Evolutionary conservation across 805 yeast species (phyloP), one percentile per base, ranked within the genome.

Genomic region (Ogataea glucozyma): DNA sequence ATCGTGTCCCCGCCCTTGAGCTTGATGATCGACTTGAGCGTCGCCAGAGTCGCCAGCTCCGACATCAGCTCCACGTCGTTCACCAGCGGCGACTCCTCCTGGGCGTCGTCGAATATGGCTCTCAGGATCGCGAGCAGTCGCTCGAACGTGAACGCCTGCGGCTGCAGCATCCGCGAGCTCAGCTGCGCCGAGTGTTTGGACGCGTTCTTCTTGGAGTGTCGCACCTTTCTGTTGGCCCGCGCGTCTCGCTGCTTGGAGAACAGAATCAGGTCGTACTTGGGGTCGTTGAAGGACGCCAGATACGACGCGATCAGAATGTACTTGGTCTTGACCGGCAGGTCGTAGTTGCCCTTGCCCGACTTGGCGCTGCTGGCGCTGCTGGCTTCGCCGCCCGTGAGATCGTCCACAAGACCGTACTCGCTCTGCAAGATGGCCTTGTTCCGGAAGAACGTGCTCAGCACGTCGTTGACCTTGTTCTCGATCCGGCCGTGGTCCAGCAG

Each of bases 261-360:
- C 40, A 77, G 68, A 39, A 79, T 75, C 54, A 81, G 66, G 61
- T 89, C 97, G 55, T 75, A 75, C 47, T 78, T 76, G 2, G 83
- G 80, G 22, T 83, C 85, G 43, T 80, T 78, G 57, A 77, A 85
- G 0, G 96, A 88, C 1, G 96, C 95, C 36, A 89, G 65, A 60
- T 85, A 90, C 1, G 95, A 82, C 1, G 96, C 88, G 23, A 88
- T 74, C 12, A 89, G 63, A n/a, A 90, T 64, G 56, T 76, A 87
- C 56, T 86, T 85, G 2, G 91, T 75, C 38, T 77, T 73, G 7
- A 57, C 58, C 0, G 90, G 79, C 31, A 86, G 64, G 49, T 81
- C 83, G 39, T 56, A 60, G 40, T 56, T 49, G 2, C 58, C 60
- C 22, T 42, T 43, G 3, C 44, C 48, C 41, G 19, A 9, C 18